Conservation (phyloP, 108 stramenopile genomes). For the Nannochloropsis gaditana region DNA sequence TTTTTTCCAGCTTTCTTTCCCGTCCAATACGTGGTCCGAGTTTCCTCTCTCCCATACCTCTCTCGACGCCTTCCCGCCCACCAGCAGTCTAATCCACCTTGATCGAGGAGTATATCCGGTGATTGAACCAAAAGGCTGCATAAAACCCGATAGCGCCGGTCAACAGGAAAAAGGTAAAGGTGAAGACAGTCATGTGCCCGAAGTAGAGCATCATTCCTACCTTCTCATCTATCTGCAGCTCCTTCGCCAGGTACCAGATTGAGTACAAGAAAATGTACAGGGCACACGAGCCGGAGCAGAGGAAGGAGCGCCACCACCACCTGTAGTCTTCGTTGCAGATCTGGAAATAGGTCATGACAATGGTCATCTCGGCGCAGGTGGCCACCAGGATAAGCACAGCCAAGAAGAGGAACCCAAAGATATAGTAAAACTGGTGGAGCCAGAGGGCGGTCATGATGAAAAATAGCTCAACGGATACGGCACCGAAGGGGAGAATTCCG, state of each 20-base stretch:
- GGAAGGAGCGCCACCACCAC: constrained; percentile 99
- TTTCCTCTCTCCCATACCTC: no score
- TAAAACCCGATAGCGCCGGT: constrained; percentile 85
- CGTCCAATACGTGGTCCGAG: no score
- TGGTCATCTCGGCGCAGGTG: constrained; percentile 93
- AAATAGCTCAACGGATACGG: constrained; percentile 94
- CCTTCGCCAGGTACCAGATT: constrained; percentile 74
- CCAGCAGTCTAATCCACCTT: constrained; percentile 61
- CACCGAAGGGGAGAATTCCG: constrained; percentile 95
- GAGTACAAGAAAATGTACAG: constrained; percentile 92
- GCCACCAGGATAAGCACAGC: constrained; percentile 88
- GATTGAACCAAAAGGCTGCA: constrained; percentile 84
- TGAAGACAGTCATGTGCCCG: constrained; percentile 89
- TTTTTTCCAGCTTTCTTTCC: no score
- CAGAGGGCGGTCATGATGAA: constrained; percentile 86
- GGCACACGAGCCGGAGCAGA: constrained; percentile 66
- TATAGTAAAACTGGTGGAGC: constrained; percentile 93
- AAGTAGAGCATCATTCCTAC: constrained; percentile 85
- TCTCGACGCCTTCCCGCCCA: not conserved
- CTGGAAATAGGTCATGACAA: constrained; percentile 97
- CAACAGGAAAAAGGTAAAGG: constrained; percentile 79
- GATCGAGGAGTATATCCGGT: constrained; percentile 85
- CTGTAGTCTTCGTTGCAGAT: constrained; percentile 96
- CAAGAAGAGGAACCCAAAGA: constrained; percentile 93
- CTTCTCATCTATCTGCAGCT: constrained; percentile 75